Percentiles rank a stretch among this genome's conserved stretches.
Evolutionary conservation across 257 asterid genomes (phyloP).

Genomic region (Leonotis leonurus): DNA sequence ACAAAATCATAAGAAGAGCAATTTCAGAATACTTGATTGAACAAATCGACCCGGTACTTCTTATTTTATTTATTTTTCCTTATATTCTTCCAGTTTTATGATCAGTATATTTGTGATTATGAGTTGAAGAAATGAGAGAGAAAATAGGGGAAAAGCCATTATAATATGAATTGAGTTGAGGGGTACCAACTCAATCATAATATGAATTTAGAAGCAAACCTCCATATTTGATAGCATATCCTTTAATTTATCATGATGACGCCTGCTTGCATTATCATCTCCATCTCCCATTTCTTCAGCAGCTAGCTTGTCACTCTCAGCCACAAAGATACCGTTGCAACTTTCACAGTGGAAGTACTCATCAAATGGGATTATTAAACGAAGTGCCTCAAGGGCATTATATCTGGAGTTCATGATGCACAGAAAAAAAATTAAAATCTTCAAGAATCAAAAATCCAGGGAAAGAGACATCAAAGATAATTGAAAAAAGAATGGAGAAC

Average conservation of each 20-base stretch:
- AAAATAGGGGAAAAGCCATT: background rate
- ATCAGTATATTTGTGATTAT: background rate
- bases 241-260: slow-evolving; percentile 69
- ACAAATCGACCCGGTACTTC: background rate
- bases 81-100: background rate
- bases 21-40: background rate
- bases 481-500: slow-evolving; percentile 20
- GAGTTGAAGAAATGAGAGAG: no score
- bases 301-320: slow-evolving; percentile 76
- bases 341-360: slow-evolving; percentile 91
- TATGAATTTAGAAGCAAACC: slow-evolving; percentile 41
- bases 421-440: slow-evolving; percentile 7
- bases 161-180: background rate
- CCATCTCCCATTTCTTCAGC: slow-evolving; percentile 76
- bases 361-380: slow-evolving; percentile 59
- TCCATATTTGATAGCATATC: slow-evolving; percentile 76
- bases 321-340: slow-evolving; percentile 74
- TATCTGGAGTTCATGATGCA: slow-evolving; percentile 44
- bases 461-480: slow-evolving; percentile 9
- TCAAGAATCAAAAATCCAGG: background rate
- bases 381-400: slow-evolving; percentile 83
- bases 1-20: background rate
- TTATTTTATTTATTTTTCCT: background rate
- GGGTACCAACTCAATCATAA: background rate
- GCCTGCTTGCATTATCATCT: slow-evolving; percentile 88